A percentile compares a stretch with the other conserved stretches of the same genome.
Evolutionary conservation across 257 asterid genomes (phyloP).

Genomic region (Capsicum chinense): DNA sequence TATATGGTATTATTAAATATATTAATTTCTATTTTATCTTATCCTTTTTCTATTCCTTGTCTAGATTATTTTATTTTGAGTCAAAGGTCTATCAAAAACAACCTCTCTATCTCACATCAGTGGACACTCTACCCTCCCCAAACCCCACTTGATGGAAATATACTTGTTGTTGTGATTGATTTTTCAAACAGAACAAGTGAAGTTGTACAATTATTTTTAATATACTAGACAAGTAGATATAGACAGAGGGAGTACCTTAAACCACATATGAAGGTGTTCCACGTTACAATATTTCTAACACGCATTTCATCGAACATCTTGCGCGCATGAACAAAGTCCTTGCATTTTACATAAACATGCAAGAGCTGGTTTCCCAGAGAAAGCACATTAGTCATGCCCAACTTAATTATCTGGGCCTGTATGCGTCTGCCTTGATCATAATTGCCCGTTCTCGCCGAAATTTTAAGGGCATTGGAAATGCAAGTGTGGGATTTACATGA

Average conservation of each 20-base stretch:
- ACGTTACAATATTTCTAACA: constrained; percentile 33
- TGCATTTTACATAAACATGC: constrained; percentile 32
- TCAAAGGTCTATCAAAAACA: too few relatives aligned
- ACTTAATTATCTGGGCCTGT: constrained; percentile 35
- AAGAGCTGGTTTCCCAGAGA: constrained; percentile 38
- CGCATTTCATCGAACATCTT: constrained; percentile 37
- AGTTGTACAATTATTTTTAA: too few relatives aligned
- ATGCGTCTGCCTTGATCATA: constrained; percentile 29
- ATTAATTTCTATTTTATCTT: too few relatives aligned
- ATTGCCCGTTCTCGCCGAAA: constrained; percentile 33
- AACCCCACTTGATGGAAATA: too few relatives aligned
- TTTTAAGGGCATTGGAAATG: constrained; percentile 32
- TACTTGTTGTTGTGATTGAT: too few relatives aligned
- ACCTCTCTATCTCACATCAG: too few relatives aligned
- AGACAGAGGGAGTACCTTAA: neutral
- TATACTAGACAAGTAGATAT: too few relatives aligned
- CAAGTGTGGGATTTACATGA: constrained; percentile 10
- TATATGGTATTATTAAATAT: too few relatives aligned
- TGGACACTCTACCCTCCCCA: too few relatives aligned
- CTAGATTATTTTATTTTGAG: too few relatives aligned
- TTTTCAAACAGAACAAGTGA: too few relatives aligned
- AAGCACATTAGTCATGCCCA: constrained; percentile 25
- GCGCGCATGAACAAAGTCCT: constrained; percentile 23
- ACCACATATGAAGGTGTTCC: constrained; percentile 39
- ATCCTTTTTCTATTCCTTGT: too few relatives aligned